These are phyloP conservation scores for Myrica gale DNA, from an alignment of 306 rosid species.

Conservation along the genomic window DNA sequence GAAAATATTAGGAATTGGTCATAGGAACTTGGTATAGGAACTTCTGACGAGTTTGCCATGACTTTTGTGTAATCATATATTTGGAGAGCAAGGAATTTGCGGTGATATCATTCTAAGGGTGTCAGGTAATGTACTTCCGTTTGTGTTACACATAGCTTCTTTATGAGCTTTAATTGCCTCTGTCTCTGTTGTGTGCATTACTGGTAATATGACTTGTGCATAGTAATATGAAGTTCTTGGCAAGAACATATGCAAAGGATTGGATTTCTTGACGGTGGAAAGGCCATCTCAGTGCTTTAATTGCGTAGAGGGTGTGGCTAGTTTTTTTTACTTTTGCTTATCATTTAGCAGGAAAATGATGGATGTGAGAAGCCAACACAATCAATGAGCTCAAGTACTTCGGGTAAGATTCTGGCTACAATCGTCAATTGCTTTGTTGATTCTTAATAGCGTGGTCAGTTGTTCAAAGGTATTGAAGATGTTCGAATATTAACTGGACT, in stretches of 20 bases:
- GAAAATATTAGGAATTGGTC: not conserved
- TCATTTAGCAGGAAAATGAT: slow-evolving; percentile 53
- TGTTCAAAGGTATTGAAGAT: not conserved
- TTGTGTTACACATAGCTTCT: not conserved
- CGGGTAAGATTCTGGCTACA: slow-evolving; percentile 45
- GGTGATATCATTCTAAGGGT: not conserved
- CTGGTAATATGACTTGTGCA: not conserved
- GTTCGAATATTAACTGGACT: not conserved
- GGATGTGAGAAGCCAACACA: slow-evolving; percentile 37
- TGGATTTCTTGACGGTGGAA: too few relatives aligned
- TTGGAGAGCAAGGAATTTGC: not conserved
- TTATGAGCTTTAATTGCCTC: not conserved
- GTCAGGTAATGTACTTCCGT: not conserved
- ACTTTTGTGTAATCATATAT: not conserved
- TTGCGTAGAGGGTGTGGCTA: not conserved
- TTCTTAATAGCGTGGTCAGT: not conserved
- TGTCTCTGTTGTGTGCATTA: too few relatives aligned
- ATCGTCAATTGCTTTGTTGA: not conserved
- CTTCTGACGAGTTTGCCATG: not conserved
- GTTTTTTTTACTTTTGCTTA: slow-evolving; percentile 12
- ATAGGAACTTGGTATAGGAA: not conserved
- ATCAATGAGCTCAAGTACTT: slow-evolving; percentile 35
- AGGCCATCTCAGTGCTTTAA: not conserved
- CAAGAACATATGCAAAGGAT: too few relatives aligned
- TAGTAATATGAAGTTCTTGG: not conserved